phyloP scores from a whole-genome alignment of 768 basidiomycete species.

The Boletus barrowsii region DNA sequence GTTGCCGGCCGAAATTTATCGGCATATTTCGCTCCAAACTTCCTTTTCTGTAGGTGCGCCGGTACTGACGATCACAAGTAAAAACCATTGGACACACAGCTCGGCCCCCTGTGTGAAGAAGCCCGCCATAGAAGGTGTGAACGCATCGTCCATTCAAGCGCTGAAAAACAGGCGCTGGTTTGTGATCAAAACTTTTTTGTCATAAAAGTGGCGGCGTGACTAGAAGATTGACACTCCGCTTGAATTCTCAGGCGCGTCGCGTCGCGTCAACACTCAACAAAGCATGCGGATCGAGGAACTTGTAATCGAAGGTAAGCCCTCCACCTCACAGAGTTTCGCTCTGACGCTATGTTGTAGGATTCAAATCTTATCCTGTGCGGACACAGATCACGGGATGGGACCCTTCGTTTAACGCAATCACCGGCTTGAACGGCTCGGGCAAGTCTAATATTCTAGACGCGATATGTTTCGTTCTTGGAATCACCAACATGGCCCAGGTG shows the following conservation, averaged over 20 bases:
- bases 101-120: background rate
- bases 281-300: slow-evolving; percentile 93
- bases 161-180: slow-evolving; percentile 5
- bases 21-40: slow-evolving; percentile 12
- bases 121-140: background rate
- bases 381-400: slow-evolving; percentile 98
- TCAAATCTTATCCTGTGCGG: slow-evolving; percentile 96
- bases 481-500: slow-evolving; percentile 95
- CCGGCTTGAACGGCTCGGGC: slow-evolving; percentile 91
- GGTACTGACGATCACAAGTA: background rate
- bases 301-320: slow-evolving; percentile 73
- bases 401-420: slow-evolving; percentile 97
- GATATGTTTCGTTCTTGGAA: slow-evolving; percentile 97
- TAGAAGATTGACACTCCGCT: slow-evolving; percentile 21
- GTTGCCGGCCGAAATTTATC: slow-evolving; percentile 12
- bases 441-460: slow-evolving; percentile 99
- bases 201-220: slow-evolving; percentile 7
- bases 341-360: slow-evolving; percentile 50
- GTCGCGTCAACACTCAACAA: slow-evolving; percentile 22
- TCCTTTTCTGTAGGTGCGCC: slow-evolving; percentile 11
- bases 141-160: slow-evolving; percentile 11
- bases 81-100: background rate
- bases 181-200: background rate
- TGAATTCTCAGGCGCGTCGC: slow-evolving; percentile 29
- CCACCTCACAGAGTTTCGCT: background rate